Evolutionary conservation across 192 early-diverging fungal species (phyloP), one percentile per base, ranked within the genome.

Genomic region (Gryganskiella cystojenkinii): DNA sequence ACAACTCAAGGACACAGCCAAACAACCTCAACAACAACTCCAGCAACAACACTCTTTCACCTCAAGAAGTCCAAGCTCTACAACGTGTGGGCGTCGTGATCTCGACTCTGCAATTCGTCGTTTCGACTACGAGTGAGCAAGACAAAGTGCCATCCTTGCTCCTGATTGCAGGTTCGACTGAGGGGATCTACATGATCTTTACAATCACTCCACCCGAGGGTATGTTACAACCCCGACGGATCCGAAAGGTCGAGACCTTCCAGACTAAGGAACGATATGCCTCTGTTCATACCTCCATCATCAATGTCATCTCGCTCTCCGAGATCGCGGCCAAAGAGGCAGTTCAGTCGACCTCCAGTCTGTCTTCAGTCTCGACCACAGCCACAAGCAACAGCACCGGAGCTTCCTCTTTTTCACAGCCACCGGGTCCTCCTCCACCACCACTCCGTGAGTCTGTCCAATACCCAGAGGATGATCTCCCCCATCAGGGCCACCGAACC

Each of bases 171-270:
- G 73, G 73, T 51, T 76, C 73, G 2, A 61, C 40, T 1, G 34
- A 67, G 1, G 73, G 73, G 2, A 68, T 76, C 31, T 76, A 76
- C 30, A 42, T 76, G 35, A 76, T 76, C 40, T 76, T 68, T 51
- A 58, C 64, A 3, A 68, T 76, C 37, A 56, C 73, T 0, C 43
- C 59, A 2, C 59, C 44, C 0, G 56, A 45, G 3, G 1, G 35
- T 10, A 28, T 42, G 5, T 37, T 33, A 3, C 65, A 68, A 34
- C 28, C 24, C 17, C 37, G 73, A 20, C 33, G 20, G 1, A 40
- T 68, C 1, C 37, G 63, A 45, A 67, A 68, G 30, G 73, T 76
- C 3, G 73, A 76, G 59, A 68, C 65, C 0, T 76, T 68, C 40
- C 73, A 76, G 60, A 76, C 73, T 10, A 76, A 68, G 17, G 73